Percentiles rank a stretch among this genome's conserved stretches.
Conservation (phyloP, 2,329 filamentous ascomycete genomes). For the Pseudogymnoascus sp. region DNA sequence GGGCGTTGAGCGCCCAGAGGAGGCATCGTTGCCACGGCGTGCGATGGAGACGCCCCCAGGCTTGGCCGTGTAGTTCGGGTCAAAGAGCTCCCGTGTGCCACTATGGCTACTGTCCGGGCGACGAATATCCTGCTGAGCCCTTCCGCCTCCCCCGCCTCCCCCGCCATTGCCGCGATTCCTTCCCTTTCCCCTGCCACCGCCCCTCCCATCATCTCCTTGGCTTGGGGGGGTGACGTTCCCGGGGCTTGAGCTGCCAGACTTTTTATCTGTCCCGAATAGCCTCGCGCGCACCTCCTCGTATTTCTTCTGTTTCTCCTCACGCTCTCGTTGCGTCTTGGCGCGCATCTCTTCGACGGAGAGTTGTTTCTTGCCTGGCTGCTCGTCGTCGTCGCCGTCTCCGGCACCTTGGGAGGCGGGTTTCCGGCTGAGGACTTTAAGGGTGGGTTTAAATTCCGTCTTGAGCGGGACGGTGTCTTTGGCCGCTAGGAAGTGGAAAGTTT, state of each 20-base stretch:
- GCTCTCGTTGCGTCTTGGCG: slow-evolving; percentile 66
- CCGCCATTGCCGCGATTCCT: slow-evolving; percentile 35
- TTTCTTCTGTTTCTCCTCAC: slow-evolving; percentile 80
- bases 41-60: slow-evolving; percentile 42
- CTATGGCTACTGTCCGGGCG: slow-evolving; percentile 29
- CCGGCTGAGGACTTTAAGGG: slow-evolving; percentile 76
- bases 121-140: slow-evolving; percentile 28
- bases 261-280: slow-evolving; percentile 59
- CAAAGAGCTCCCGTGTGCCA: slow-evolving; percentile 57
- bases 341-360: slow-evolving; percentile 69
- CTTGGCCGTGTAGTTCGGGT: slow-evolving; percentile 63
- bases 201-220: slow-evolving; percentile 38
- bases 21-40: slow-evolving; percentile 34
- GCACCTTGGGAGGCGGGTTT: slow-evolving; percentile 53
- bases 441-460: slow-evolving; percentile 66
- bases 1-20: slow-evolving; percentile 38
- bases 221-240: slow-evolving; percentile 53
- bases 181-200: slow-evolving; percentile 41
- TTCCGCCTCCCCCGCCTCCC: slow-evolving; percentile 30
- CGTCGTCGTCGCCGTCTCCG: slow-evolving; percentile 59
- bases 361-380: slow-evolving; percentile 49
- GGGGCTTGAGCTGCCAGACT: slow-evolving; percentile 53
- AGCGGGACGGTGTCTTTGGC: slow-evolving; percentile 54
- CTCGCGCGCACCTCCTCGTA: slow-evolving; percentile 85
- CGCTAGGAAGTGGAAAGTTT: slow-evolving; percentile 69